Base-by-base conservation (phyloP, 306 rosid species). In the Mucuna pruriens region DNA sequence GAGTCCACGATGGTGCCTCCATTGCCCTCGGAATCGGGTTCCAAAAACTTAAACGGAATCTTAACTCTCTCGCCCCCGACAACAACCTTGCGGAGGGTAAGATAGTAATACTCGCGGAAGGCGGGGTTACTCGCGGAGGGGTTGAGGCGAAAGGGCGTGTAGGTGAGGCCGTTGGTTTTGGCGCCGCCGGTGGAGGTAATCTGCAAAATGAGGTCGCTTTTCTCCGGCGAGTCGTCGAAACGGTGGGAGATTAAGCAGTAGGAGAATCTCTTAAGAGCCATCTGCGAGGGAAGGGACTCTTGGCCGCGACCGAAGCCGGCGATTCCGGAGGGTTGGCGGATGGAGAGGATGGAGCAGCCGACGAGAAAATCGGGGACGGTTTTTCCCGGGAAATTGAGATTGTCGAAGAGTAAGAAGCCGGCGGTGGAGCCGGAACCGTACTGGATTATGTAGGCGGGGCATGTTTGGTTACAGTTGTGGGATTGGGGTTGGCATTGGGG, bases 1-100 rank as follows among this genome's bases (percentile, higher is more conserved):
- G 98, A 93, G 71, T 96, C 99, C 2, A 93, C 91, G 5, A 93
- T 87, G 3, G 98, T 82, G 15, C 99, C 99, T 0, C 99, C 99
- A 19, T 85, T 84, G 6, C 97, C 93, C 42, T 88, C 86, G 0
- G 80, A 48, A 7, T 82, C 94, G 0, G 93, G 92, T 6, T 84
- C 89, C 12, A 88, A 66, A 5, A 48, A 73, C 23, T 64, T 76
- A 75, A 80, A 79, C 19, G 97, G 97, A 22, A 93, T 79, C 78
- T 90, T 92, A 10, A 91, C 97, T 0, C 29, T 13, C 51, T 82
- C 20, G 0, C 71, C 78, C 1, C 97, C 98, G 12, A 96, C 92
- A 61, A 87, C 9, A 52, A 96, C 49, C 64, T 83, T 92, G 0
- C 92, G 86, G 29, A 96, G 86, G 2, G 20, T 60, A 9, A 96